phyloP scores from a whole-genome alignment of 2,329 filamentous ascomycete genomes.

The Dactylellina leptospora region DNA sequence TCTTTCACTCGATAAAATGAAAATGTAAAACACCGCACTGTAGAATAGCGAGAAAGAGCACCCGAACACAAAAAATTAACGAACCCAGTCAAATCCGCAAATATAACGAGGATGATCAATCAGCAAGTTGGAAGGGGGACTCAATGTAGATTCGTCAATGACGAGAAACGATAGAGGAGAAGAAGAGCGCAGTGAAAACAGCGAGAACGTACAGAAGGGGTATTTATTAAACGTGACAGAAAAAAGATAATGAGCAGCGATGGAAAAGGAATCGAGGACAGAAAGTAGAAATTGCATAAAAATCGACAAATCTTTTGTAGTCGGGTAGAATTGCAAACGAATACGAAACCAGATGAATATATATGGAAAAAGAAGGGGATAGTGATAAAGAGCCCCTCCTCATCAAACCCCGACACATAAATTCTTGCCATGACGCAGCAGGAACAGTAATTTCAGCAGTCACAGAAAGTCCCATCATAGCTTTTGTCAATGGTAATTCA shows the following conservation, averaged over 20 bases:
- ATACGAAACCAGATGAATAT: background rate
- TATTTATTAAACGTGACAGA: slow-evolving; percentile 29
- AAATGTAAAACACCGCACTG: too few relatives aligned
- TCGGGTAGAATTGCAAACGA: slow-evolving; percentile 1
- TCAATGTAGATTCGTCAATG: too few relatives aligned
- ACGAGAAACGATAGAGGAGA: background rate
- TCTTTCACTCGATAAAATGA: too few relatives aligned
- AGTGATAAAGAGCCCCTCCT: background rate
- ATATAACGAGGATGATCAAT: background rate
- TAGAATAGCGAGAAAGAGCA: background rate
- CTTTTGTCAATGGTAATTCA: too few relatives aligned
- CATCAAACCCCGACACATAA: too few relatives aligned
- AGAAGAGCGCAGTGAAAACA: background rate
- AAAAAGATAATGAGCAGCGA: background rate
- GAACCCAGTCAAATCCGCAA: background rate
- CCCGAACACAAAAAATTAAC: too few relatives aligned
- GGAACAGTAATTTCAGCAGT: too few relatives aligned
- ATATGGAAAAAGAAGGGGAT: background rate
- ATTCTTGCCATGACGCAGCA: too few relatives aligned
- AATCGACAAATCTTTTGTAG: background rate
- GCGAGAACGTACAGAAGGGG: slow-evolving; percentile 8
- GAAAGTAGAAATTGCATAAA: background rate
- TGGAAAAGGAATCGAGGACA: background rate
- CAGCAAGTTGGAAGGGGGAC: background rate
- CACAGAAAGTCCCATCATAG: too few relatives aligned